Evolutionary conservation across 2,329 filamentous ascomycete genomes (phyloP), one percentile per base, ranked within the genome.

Genomic region (Ophiocordyceps camponoti-rufipedis): DNA sequence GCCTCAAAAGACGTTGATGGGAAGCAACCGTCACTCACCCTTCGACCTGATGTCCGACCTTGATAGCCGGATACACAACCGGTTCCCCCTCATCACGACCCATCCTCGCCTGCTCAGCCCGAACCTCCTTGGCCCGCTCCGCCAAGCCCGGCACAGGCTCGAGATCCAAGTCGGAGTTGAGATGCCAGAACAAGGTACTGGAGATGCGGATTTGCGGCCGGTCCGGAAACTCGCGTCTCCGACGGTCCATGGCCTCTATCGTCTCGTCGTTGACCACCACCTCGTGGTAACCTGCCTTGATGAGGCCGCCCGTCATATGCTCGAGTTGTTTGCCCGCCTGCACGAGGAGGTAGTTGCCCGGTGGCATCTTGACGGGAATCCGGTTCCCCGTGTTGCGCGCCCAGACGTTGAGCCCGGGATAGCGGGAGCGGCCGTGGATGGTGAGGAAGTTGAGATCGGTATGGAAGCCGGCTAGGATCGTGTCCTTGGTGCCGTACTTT

Each of bases 381-480:
- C 69, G 68, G 49, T 63, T 65, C 41, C 74, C 74, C 2, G 74
- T 78, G 66, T 78, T 78, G 52, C 74, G 72, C 19, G 73, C 74
- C 74, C 74, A 78, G 54, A 78, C 71, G 62, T 78, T 69, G 51
- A 78, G 65, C 2, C 74, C 74, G 0, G 74, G 74, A 52, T 75
- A 78, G 48, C 74, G 71, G 29, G 71, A 75, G 51, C 74, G 74
- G 47, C 74, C 74, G 62, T 78, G 74, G 59, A 78, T 78, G 51
- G 74, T 78, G 45, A 78, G 65, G 56, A 78, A 78, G 65, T 78
- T 78, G 47, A 78, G 71, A 54, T 78, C 74, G 1, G 74, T 78
- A 58, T 78, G 74, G 63, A 78, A 78, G 38, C 74, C 74, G 14
- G 74, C 74, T 14, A 78, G 68, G 53, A 78, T 77, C 44, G 72